phyloP scores from a whole-genome alignment of 1,284 basidiomycete species.

The Chalciporus sp. region DNA sequence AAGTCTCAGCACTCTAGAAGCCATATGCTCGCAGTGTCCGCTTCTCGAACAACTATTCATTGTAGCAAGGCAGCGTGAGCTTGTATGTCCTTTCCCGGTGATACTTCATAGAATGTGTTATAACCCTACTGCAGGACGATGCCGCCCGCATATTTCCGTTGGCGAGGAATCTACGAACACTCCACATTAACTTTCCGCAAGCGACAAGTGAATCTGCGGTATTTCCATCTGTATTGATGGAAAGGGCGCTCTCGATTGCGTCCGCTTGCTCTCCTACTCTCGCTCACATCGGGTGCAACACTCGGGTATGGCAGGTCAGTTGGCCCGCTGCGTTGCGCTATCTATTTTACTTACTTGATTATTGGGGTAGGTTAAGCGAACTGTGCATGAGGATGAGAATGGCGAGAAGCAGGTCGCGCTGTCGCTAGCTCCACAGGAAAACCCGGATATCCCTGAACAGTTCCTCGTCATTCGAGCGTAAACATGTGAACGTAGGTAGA shows the following conservation, averaged over 20 bases:
- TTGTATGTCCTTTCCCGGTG: conserved; percentile 42
- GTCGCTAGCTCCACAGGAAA: conserved; percentile 56
- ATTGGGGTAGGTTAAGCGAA: conserved; percentile 49
- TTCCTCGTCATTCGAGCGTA: conserved; percentile 62
- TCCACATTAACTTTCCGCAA: conserved; percentile 36
- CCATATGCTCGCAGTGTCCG: conserved; percentile 55
- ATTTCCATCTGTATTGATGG: conserved; percentile 31
- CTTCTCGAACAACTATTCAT: conserved; percentile 64
- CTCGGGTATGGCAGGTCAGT: conserved; percentile 52
- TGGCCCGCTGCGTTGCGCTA: neutral
- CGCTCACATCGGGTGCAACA: conserved; percentile 53
- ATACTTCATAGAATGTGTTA: conserved; percentile 1
- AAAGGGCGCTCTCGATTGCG: conserved; percentile 42
- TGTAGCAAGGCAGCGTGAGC: conserved; percentile 46
- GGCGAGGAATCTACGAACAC: conserved; percentile 33
- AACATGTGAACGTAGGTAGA: neutral
- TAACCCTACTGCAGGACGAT: conserved; percentile 38
- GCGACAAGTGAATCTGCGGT: conserved; percentile 10
- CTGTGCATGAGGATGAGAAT: conserved; percentile 38
- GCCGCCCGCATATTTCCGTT: conserved; percentile 38
- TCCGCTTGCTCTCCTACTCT: conserved; percentile 45
- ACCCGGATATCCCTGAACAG: conserved; percentile 68
- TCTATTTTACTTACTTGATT: conserved; percentile 1
- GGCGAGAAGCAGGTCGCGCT: conserved; percentile 42
- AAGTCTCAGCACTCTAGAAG: conserved; percentile 47